These are phyloP conservation scores for Triangularia verruculosa DNA, from an alignment of 2,329 filamentous ascomycete genomes.

Conservation along the genomic window DNA sequence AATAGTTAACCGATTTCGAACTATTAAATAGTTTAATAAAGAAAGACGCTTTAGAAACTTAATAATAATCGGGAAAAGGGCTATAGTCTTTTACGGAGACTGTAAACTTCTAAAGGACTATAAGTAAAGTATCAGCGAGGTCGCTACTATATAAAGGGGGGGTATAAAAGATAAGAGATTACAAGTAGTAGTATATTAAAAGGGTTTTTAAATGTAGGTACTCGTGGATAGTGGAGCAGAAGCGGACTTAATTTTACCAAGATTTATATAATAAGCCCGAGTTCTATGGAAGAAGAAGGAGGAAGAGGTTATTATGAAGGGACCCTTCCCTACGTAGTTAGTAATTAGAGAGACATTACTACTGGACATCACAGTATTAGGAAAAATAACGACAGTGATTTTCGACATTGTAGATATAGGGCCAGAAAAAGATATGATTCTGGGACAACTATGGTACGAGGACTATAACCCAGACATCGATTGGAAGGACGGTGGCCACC, in stretches of 20 bases:
- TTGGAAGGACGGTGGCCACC: slow-evolving; percentile 12
- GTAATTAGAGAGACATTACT: background rate
- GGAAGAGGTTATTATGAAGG: background rate
- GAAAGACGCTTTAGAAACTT: too few species aligned
- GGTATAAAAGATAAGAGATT: too few species aligned
- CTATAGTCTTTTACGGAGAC: too few species aligned
- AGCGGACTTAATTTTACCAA: background rate
- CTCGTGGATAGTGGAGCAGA: background rate
- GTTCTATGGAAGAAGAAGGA: slow-evolving; percentile 4
- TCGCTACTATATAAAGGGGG: too few species aligned
- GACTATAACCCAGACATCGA: slow-evolving; percentile 11
- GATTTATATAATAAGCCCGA: background rate
- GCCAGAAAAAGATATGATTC: slow-evolving; percentile 8
- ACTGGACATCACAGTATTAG: slow-evolving; percentile 3
- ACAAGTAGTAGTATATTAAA: too few species aligned
- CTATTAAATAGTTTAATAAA: too few species aligned
- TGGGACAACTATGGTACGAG: background rate
- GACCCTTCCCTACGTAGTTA: background rate
- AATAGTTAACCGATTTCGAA: too few species aligned
- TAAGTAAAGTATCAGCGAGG: too few species aligned
- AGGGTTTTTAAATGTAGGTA: too few species aligned
- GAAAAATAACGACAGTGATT: background rate
- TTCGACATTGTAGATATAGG: slow-evolving; percentile 11
- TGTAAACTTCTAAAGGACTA: too few species aligned
- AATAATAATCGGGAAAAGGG: too few species aligned